phyloP scores from a whole-genome alignment of 2,329 filamentous ascomycete species.

The Diaporthe amygdali region DNA sequence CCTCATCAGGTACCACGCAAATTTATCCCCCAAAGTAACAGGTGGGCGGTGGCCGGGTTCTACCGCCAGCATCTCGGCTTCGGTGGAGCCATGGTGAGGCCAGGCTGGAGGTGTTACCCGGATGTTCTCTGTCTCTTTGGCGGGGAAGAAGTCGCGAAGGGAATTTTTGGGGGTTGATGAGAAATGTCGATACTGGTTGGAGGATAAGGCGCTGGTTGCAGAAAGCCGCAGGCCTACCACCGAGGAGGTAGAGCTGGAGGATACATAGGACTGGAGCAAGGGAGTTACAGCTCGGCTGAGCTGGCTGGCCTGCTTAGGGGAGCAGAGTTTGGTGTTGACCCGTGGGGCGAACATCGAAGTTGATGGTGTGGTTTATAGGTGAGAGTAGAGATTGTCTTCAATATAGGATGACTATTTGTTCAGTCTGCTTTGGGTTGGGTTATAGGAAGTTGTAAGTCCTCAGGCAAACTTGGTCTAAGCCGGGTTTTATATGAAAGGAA shows the following conservation, averaged over 20 bases:
- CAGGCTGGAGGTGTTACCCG: slow-evolving; percentile 69
- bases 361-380: not conserved
- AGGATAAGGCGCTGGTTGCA: slow-evolving; percentile 31
- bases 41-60: slow-evolving; percentile 78
- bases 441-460: not conserved
- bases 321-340: slow-evolving; percentile 34
- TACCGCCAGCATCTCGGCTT: slow-evolving; percentile 78
- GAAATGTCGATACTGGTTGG: slow-evolving; percentile 44
- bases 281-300: slow-evolving; percentile 31
- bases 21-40: slow-evolving; percentile 74
- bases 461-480: not conserved
- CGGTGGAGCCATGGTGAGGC: slow-evolving; percentile 76
- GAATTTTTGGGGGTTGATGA: slow-evolving; percentile 52
- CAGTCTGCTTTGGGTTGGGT: not conserved
- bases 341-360: slow-evolving; percentile 34
- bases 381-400: not conserved
- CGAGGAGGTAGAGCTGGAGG: slow-evolving; percentile 16
- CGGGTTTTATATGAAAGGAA: not conserved
- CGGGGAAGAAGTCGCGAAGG: slow-evolving; percentile 67
- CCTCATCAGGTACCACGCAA: slow-evolving; percentile 79
- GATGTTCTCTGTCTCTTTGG: slow-evolving; percentile 65
- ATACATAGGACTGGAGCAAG: slow-evolving; percentile 22
- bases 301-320: slow-evolving; percentile 32
- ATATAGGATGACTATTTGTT: not conserved
- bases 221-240: slow-evolving; percentile 34